Evolutionary conservation across 352 stramenopile species (phyloP), one percentile per base, ranked within the genome.

Genomic region (Aphanomyces euteiches): DNA sequence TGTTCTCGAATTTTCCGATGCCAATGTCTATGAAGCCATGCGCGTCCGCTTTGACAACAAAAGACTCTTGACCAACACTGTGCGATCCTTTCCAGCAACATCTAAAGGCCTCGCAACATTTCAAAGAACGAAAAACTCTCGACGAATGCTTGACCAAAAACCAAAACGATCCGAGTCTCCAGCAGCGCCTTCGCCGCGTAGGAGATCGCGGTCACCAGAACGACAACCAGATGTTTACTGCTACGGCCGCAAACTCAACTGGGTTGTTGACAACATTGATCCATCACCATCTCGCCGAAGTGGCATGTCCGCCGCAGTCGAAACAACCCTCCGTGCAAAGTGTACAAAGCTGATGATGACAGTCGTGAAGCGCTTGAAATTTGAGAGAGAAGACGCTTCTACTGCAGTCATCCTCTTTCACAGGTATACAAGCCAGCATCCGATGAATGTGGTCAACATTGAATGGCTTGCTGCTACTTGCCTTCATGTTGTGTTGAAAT

Each of bases 331-430:
- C 48, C 84, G 83, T 2, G 66, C 78, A 2, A 88, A 87, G 64
- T 92, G 84, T 67, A 81, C 85, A 3, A 80, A 86, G 47, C 73
- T 77, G 8, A 86, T 95, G 57, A 73, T 87, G 47, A 77, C 80
- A 37, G 83, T 95, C 6, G 77, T 78, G 4, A 92, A 85, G 56
- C 74, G 73, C 7, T 75, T 93, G 37, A 78, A 80, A 37, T 61
- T 92, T 4, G 84, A 90, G 34, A 78, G 83, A 10, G 83, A 88
- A 64, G 85, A 93, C 72, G 81, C 78, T 15, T 82, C 85, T 5
- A 92, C 84, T 75, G 80, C 85, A 21, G 83, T 93, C 34, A 73
- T 93, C n/a, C 78, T 85, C 10, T 75, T 95, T 37, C 85, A 93
- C 60, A 79, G 84, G n/a, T 92, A 82, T 54, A 86, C 90, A 53